phyloP scores from a whole-genome alignment of 1,139 yeast species.

The Yamadazyma blattariae region DNA sequence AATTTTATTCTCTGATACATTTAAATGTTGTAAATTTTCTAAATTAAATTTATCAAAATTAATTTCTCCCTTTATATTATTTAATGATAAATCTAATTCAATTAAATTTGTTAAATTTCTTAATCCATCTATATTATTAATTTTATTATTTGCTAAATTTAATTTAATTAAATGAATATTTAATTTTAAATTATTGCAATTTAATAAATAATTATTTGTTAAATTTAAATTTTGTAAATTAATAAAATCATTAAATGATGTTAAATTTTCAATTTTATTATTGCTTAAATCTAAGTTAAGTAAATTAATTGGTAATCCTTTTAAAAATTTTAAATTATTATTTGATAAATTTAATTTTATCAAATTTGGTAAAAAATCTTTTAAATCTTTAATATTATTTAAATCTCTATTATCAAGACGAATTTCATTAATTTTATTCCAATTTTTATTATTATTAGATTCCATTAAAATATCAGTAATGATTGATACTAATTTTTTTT shows the following conservation, averaged over 20 bases:
- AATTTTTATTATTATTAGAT: constrained; percentile 25
- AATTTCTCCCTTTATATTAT: constrained; percentile 35
- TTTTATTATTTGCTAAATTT: constrained; percentile 29
- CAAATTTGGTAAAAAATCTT: constrained; percentile 44
- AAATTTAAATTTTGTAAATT: constrained; percentile 46
- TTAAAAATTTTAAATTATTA: constrained; percentile 43
- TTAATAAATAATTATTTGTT: constrained; percentile 34
- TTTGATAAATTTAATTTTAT: constrained; percentile 35
- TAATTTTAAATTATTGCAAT: constrained; percentile 26
- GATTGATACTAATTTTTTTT: constrained; percentile 41
- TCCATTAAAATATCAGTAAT: constrained; percentile 44
- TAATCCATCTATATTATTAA: constrained; percentile 37
- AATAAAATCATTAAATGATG: constrained; percentile 37
- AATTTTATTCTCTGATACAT: constrained; percentile 43
- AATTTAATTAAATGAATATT: constrained; percentile 40
- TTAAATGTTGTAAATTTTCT: constrained; percentile 42
- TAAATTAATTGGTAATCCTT: constrained; percentile 43
- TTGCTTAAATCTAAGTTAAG: constrained; percentile 34
- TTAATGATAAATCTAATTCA: constrained; percentile 40
- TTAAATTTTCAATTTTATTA: constrained; percentile 40
- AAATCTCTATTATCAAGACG: constrained; percentile 31
- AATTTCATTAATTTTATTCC: constrained; percentile 43
- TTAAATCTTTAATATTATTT: constrained; percentile 42
- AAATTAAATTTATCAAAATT: constrained; percentile 35
- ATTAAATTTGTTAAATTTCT: constrained; percentile 37